Evolutionary conservation across 2,329 filamentous ascomycete species (phyloP), one percentile per base, ranked within the genome.

Genomic region (Cryphonectria naterciae): DNA sequence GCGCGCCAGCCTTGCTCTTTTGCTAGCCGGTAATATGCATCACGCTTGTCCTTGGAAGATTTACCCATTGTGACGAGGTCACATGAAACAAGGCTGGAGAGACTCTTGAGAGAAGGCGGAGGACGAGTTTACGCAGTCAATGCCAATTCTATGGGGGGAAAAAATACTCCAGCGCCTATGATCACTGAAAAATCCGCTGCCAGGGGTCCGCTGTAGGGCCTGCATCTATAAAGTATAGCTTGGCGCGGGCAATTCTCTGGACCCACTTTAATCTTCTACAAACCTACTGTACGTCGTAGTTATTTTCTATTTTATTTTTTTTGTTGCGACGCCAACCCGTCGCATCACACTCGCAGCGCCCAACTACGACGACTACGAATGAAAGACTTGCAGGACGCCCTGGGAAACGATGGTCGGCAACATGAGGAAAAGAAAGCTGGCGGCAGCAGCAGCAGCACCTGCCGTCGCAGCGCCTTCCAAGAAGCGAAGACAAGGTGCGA

Each of bases 1-100:
- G 96, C 96, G 49, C 96, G 93, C 95, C 96, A 99, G 74, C 97
- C 97, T 85, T 99, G 96, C 81, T 99, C 96, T 83, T 99, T 99
- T 25, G 96, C 96, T 11, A 99, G 92, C 68, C 96, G 90, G 79
- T 99, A 99, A 83, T 99, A 99, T 62, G 95, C 95, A 81, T 99
- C 96, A 68, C 96, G 93, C 83, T 99, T 99, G 79, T 99, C 96
- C 82, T 99, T 99, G 64, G 95, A 98, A 1, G 96, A 97, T 81
- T 98, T 98, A 1, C 95, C 95, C 95, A 97, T 97, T 41, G 49
- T 54, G 10, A 52, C 11, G 46, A 52, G 19, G n/a, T 11, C 22
- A 19, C 43, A 39, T 49, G 6, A 32, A 13, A 32, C 11, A 39
- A 43, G 60, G 46, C n/a, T 15, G 2, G 13, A 65, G 39, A 32